phyloP scores from a whole-genome alignment of 139 green algal species.

The Nannochloris sp. region DNA sequence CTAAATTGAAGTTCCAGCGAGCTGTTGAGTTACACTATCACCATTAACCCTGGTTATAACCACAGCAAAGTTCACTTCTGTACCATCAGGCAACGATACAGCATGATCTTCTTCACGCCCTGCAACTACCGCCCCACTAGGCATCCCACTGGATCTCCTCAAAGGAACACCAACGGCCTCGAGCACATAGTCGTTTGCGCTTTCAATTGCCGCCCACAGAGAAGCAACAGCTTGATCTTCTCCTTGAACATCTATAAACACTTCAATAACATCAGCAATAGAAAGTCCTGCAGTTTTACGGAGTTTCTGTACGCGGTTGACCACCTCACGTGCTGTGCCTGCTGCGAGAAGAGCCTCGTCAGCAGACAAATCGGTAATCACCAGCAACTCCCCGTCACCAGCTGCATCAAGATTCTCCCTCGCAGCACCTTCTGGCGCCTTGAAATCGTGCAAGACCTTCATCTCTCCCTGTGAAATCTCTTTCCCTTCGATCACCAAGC shows the following conservation, averaged over 20 bases:
- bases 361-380: constrained; percentile 78
- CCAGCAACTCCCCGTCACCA: constrained; percentile 83
- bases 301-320: constrained; percentile 95
- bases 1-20: too few species aligned
- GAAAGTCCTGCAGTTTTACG: constrained; percentile 81
- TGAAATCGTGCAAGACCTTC: constrained; percentile 80
- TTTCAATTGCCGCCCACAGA: not conserved
- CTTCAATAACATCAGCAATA: constrained; percentile 57
- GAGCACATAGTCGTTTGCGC: not conserved
- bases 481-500: constrained; percentile 60
- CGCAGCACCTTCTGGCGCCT: constrained; percentile 41
- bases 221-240: not conserved
- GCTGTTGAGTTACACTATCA: not conserved
- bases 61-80: not conserved
- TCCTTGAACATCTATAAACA: constrained; percentile 37
- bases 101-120: not conserved
- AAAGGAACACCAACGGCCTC: not conserved
- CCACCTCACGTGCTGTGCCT: constrained; percentile 81
- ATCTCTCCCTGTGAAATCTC: constrained; percentile 63
- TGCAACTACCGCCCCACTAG: not conserved
- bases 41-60: not conserved
- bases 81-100: not conserved
- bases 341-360: constrained; percentile 59
- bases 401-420: constrained; percentile 64
- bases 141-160: not conserved